Percentiles rank a stretch among this genome's conserved stretches.
Conservation (phyloP, 2,329 filamentous ascomycete genomes). For the Trichoderma sp. region DNA sequence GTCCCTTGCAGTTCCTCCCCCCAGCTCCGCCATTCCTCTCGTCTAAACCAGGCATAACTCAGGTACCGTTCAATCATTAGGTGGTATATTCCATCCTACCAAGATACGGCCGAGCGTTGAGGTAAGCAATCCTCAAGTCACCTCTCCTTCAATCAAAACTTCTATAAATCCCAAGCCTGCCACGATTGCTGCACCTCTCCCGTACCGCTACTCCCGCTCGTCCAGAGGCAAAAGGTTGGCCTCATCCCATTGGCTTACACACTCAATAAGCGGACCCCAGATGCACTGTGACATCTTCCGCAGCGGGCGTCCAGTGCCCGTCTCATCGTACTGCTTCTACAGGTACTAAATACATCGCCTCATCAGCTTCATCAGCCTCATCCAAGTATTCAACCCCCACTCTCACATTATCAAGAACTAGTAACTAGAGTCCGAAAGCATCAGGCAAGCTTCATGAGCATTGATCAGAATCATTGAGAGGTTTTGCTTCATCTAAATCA, state of each 20-base stretch:
- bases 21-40: not conserved
- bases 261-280: not conserved
- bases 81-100: too few relatives aligned
- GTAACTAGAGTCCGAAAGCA: too few relatives aligned
- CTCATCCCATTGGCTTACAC: not conserved
- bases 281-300: constrained; percentile 24
- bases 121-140: too few relatives aligned
- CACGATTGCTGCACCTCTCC: too few relatives aligned
- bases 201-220: not conserved
- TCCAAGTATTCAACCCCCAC: not conserved
- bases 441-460: too few relatives aligned
- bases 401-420: not conserved
- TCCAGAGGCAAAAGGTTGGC: not conserved
- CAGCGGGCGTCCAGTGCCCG: constrained; percentile 1
- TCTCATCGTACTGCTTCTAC: constrained; percentile 2
- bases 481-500: too few relatives aligned
- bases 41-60: not conserved
- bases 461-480: too few relatives aligned
- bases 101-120: too few relatives aligned
- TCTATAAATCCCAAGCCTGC: too few relatives aligned
- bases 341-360: not conserved
- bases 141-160: too few relatives aligned
- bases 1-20: constrained; percentile 6
- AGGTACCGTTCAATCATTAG: too few relatives aligned
- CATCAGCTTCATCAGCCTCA: not conserved